These are phyloP conservation scores for Fagus crenata DNA, from an alignment of 306 rosid species.

Conservation along the genomic window DNA sequence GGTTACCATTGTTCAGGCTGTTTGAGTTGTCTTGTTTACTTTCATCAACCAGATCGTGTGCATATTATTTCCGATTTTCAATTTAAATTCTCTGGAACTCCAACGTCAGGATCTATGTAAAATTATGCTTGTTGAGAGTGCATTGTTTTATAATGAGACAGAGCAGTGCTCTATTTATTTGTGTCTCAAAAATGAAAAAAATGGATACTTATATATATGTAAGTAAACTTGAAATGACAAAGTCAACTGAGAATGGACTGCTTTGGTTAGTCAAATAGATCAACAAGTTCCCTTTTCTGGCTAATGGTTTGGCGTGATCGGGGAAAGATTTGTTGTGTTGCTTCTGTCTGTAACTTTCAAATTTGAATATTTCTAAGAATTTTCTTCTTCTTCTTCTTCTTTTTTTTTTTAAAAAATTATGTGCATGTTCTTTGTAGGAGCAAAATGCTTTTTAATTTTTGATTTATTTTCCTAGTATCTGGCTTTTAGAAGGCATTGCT, in stretches of 20 bases:
- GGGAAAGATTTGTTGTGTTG: neutral
- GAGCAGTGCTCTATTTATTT: neutral
- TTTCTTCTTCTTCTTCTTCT: neutral
- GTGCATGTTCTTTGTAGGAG: neutral
- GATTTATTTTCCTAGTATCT: neutral
- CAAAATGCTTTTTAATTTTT: neutral
- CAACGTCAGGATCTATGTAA: neutral
- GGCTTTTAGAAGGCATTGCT: neutral
- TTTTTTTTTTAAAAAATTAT: too few species aligned
- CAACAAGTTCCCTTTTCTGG: neutral
- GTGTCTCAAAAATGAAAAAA: neutral
- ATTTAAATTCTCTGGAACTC: neutral
- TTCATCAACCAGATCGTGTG: neutral
- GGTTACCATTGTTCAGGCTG: neutral
- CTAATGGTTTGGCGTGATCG: neutral
- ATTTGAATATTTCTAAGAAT: neutral
- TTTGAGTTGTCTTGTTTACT: neutral
- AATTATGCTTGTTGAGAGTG: neutral
- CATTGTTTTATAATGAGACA: neutral
- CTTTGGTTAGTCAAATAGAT: slow-evolving; percentile 4
- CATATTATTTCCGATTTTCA: neutral
- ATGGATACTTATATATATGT: neutral
- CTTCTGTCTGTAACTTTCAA: neutral
- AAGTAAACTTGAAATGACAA: neutral
- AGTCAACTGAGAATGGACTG: neutral